Base-by-base conservation (phyloP, 768 basidiomycete species). In the Zangia roseola region DNA sequence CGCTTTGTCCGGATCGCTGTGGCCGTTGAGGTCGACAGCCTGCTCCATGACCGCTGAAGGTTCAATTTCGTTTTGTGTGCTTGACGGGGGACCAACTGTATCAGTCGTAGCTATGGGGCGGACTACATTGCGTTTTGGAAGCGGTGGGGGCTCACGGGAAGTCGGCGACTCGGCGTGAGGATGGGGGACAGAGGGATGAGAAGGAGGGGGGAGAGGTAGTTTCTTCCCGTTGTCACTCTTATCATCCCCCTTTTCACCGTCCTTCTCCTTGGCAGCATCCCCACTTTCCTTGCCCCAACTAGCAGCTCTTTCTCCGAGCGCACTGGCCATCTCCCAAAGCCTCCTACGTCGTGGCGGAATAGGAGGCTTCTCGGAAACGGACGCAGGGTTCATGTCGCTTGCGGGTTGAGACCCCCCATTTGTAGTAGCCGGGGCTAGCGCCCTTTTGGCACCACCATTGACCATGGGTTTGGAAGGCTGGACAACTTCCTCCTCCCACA, bases 401-500 rank as follows among this genome's bases (percentile, higher is more conserved):
- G 25, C 5, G n/a, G 47, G 49, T 12, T 47, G 61, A 21, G 33
- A 49, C 2, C 26, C 50, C 3, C 43, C 14, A 19, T 26, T 16
- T 5, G 25, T 17, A 10, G 44, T n/a, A 10, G 47, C 21, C 19
- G 4, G 20, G 14, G 33, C 24, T 20, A 38, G 30, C 1, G 28
- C 23, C 16, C 47, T 48, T 20, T 17, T 35, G 36, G 48, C 35
- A 20, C 52, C 45, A 5, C 42, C 43, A 50, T 52, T 62, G 13
- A 46, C 48, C n/a, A 55, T 57, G 37, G 54, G 57, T 30, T 56
- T 59, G 1, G 61, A 58, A 2, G 73, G 62, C 10, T 73, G 71
- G 3, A 65, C 55, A 6, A 79, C 58, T 48, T 86, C 89, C 54
- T 94, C 93, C 47, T 91, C 87, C 94, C 94, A 97, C 6, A 95